A percentile compares a stretch with the other conserved stretches of the same genome.
phyloP scores from a whole-genome alignment of 2,329 filamentous ascomycete genomes.

The Aspergillus pseudonomiae region DNA sequence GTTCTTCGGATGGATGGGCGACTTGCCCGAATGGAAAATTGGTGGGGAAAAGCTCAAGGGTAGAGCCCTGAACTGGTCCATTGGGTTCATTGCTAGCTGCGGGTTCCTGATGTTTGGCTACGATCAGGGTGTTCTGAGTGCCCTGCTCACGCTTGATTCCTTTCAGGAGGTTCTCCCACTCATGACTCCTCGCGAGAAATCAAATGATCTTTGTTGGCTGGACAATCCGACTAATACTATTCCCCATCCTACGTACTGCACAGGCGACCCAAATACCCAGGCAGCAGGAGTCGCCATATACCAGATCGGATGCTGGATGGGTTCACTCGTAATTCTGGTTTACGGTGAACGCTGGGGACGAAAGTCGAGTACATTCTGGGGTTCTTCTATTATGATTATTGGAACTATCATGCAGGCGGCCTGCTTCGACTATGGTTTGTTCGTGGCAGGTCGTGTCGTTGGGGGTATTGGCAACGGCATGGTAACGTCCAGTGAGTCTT shows the following conservation, averaged over 20 bases:
- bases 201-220: constrained; percentile 10
- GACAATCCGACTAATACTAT: constrained; percentile 2
- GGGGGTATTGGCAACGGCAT: constrained; percentile 35
- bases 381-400: constrained; percentile 11
- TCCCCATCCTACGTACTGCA: constrained; percentile 7
- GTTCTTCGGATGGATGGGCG: constrained; percentile 7
- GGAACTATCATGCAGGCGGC: constrained; percentile 11
- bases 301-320: constrained; percentile 10
- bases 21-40: constrained; percentile 10
- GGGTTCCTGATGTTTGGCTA: constrained; percentile 12
- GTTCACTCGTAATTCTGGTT: constrained; percentile 9
- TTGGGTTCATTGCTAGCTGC: constrained; percentile 13
- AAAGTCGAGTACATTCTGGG: constrained; percentile 13
- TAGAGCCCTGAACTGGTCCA: constrained; percentile 6
- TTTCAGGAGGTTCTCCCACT: constrained; percentile 9
- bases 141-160: constrained; percentile 9
- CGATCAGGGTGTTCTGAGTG: constrained; percentile 10
- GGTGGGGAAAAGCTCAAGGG: constrained; percentile 5
- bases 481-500: constrained; percentile 30
- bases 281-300: constrained; percentile 11
- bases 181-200: constrained; percentile 9
- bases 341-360: constrained; percentile 12
- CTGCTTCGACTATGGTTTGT: constrained; percentile 31
- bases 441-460: constrained; percentile 34
- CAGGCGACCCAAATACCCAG: constrained; percentile 11